Evolutionary conservation across 129 eudicot genomes (phyloP), one percentile per base, ranked within the genome.

Genomic region (Mikania micrantha): DNA sequence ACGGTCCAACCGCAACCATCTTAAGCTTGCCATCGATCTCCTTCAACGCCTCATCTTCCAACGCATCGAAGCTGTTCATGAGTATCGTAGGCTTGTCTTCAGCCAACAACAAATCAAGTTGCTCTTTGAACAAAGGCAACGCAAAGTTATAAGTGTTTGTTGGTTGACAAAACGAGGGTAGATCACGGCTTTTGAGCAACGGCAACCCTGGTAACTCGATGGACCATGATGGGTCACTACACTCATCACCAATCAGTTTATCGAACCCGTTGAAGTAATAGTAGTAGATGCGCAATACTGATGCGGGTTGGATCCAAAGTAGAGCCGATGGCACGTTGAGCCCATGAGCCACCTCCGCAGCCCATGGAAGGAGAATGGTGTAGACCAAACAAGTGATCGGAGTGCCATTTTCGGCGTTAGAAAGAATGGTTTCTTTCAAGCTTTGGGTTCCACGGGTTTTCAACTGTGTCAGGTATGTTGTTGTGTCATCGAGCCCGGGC

Each of bases 271-370:
- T 61, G 71, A 72, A 85, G 32, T n/a, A n/a, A n/a, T n/a, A n/a
- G n/a, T n/a, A n/a, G n/a, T n/a, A n/a, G n/a, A n/a, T n/a, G n/a
- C n/a, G n/a, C n/a, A n/a, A n/a, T n/a, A n/a, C n/a, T n/a, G n/a
- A n/a, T n/a, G n/a, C n/a, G n/a, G n/a, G 79, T 48, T 86, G 88
- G 34, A 81, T 83, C 88, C 89, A 86, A 0, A 80, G 57, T 7
- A 80, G 74, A 0, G 78, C 67, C 0, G 78, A 64, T 5, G 88
- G 77, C 19, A 86, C 15, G 42, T 77, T 45, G 7, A 13, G 21
- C 1, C 60, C 82, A 31, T 61, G 66, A 4, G 83, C 84, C 58
- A 80, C 86, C 49, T 57, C 36, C 0, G 76, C 77, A 0, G 70
- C 84, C 94, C 94, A 86, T 0, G 82, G 75, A 21, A 80, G 35